Conservation (phyloP, 495 filamentous ascomycete genomes). For the Massariosphaeria phaeospora region DNA sequence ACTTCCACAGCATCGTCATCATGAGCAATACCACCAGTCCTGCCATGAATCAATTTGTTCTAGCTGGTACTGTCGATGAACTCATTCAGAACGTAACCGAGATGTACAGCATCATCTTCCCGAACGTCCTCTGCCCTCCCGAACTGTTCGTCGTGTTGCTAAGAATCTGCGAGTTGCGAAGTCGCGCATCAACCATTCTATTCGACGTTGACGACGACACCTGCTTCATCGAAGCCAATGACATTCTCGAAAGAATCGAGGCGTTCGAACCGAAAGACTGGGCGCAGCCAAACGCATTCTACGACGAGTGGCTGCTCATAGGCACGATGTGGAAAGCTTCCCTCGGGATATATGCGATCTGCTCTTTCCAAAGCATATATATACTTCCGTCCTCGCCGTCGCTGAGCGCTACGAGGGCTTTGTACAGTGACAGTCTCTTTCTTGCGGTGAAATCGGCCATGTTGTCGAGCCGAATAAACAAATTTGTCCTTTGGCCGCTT, state of each 20-base stretch:
- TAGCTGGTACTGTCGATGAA: not conserved
- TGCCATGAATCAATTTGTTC: not conserved
- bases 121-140: slow-evolving; percentile 4
- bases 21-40: slow-evolving; percentile 2
- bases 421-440: not conserved
- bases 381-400: not conserved
- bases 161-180: slow-evolving; percentile 8
- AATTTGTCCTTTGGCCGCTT: slow-evolving; percentile 12
- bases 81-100: slow-evolving; percentile 1
- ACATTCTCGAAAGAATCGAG: not conserved
- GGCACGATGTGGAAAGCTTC: not conserved
- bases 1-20: not conserved
- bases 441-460: not conserved
- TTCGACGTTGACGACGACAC: not conserved
- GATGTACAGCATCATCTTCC: slow-evolving; percentile 3
- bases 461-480: not conserved
- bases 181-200: not conserved
- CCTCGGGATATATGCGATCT: slow-evolving; percentile 3
- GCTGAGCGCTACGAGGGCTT: not conserved
- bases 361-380: slow-evolving; percentile 1
- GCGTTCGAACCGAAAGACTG: slow-evolving; percentile 5
- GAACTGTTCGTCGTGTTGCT: slow-evolving; percentile 4
- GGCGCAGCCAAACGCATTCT: not conserved
- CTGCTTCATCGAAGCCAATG: not conserved
- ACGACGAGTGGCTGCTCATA: slow-evolving; percentile 4